phyloP scores from a whole-genome alignment of 2,329 filamentous ascomycete species.

The Capronia americana region DNA sequence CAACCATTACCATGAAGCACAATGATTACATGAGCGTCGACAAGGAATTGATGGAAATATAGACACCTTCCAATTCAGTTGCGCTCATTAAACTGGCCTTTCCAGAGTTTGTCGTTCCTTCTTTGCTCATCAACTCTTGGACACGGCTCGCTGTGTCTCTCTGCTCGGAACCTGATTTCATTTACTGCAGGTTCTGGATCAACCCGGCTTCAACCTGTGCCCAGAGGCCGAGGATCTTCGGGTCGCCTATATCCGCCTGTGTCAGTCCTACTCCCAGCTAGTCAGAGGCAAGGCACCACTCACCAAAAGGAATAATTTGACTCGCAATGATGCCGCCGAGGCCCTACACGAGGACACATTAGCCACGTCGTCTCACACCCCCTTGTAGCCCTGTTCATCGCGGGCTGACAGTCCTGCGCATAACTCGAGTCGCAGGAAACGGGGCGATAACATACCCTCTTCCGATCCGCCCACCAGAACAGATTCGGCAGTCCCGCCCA shows the following conservation, averaged over 20 bases:
- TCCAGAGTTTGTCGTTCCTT: neutral
- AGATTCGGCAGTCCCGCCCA: slow-evolving; percentile 68
- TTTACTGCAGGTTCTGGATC: slow-evolving; percentile 27
- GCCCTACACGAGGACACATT: slow-evolving; percentile 28
- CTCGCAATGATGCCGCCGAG: slow-evolving; percentile 39
- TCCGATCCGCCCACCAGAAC: slow-evolving; percentile 69
- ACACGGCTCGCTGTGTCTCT: neutral
- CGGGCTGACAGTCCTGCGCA: neutral
- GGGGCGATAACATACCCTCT: slow-evolving; percentile 50
- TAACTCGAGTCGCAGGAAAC: neutral
- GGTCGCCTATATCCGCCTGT: slow-evolving; percentile 27
- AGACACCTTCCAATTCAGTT: neutral
- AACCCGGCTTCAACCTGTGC: slow-evolving; percentile 38
- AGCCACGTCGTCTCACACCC: neutral
- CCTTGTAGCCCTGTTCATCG: neutral
- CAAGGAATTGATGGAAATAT: neutral
- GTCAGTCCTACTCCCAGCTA: neutral
- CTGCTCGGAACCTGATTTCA: neutral
- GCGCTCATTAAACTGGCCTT: neutral
- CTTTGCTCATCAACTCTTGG: neutral
- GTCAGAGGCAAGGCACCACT: slow-evolving; percentile 9
- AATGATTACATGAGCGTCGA: neutral
- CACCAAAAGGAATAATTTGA: slow-evolving; percentile 40
- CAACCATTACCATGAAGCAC: neutral
- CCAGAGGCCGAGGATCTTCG: slow-evolving; percentile 39